These are phyloP conservation scores for Fusarium proliferatum DNA, from an alignment of 2,329 filamentous ascomycete species.

Conservation along the genomic window DNA sequence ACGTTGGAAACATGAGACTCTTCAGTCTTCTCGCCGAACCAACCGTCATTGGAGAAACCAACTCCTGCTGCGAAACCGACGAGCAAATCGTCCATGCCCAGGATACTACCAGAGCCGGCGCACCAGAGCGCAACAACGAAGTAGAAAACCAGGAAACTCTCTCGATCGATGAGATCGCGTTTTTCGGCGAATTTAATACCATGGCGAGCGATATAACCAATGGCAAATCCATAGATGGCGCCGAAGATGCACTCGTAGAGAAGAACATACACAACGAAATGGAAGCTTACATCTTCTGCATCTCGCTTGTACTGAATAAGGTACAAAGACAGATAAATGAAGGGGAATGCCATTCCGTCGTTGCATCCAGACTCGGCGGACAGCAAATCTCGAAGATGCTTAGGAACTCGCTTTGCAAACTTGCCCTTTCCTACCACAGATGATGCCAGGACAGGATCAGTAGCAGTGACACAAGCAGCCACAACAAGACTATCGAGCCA, in stretches of 20 bases:
- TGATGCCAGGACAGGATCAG: conserved; percentile 94
- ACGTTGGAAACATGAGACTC: conserved; percentile 99
- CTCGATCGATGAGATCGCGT: conserved; percentile 87
- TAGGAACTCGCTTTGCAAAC: conserved; percentile 96
- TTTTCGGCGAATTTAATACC: conserved; percentile 89
- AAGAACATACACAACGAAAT: conserved; percentile 91
- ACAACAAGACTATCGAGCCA: conserved; percentile 92
- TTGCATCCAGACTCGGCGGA: conserved; percentile 99
- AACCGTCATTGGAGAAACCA: conserved; percentile 99
- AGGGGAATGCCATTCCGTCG: conserved; percentile 99
- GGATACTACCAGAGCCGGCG: conserved; percentile 89
- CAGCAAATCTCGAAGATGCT: conserved; percentile 93
- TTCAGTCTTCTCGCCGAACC: conserved; percentile 98
- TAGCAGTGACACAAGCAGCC: conserved; percentile 95
- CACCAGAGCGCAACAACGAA: conserved; percentile 97
- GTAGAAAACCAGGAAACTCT: conserved; percentile 98
- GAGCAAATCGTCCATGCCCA: conserved; percentile 92
- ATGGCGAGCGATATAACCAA: conserved; percentile 92
- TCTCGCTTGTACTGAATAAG: conserved; percentile 83
- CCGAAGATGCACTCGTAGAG: conserved; percentile 97
- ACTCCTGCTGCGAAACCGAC: conserved; percentile 96
- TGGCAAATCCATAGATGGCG: conserved; percentile 83
- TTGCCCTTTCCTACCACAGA: conserved; percentile 99
- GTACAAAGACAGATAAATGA: conserved; percentile 92
- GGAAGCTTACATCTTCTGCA: conserved; percentile 75